Conservation (phyloP, 2,329 filamentous ascomycete genomes). For the Ilyonectria mors-panacis region DNA sequence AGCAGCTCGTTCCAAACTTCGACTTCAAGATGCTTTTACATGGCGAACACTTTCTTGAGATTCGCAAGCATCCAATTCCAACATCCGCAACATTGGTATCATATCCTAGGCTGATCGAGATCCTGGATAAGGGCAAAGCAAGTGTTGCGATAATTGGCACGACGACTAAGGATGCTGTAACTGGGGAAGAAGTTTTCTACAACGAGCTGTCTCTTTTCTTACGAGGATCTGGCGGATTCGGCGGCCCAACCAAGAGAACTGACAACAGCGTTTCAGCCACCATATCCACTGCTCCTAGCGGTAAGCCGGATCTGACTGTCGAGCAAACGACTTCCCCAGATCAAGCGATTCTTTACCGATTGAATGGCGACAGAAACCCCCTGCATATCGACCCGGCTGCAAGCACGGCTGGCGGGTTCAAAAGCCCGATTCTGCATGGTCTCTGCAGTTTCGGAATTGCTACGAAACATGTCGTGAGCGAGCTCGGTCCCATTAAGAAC, state of each 20-base stretch:
- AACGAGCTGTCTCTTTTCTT: constrained; percentile 95
- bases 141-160: constrained; percentile 86
- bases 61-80: constrained; percentile 91
- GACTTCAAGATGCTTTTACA: constrained; percentile 98
- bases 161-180: constrained; percentile 86
- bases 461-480: constrained; percentile 89
- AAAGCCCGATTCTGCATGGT: constrained; percentile 93
- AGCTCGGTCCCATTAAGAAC: constrained; percentile 87
- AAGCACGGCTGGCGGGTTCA: constrained; percentile 94
- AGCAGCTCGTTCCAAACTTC: constrained; percentile 93
- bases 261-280: constrained; percentile 82
- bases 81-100: constrained; percentile 84
- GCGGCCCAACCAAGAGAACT: constrained; percentile 84
- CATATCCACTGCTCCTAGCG: constrained; percentile 81
- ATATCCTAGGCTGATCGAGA: constrained; percentile 87
- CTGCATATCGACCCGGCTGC: constrained; percentile 96
- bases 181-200: constrained; percentile 93
- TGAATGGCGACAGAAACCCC: constrained; percentile 96
- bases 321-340: constrained; percentile 91
- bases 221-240: constrained; percentile 90
- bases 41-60: constrained; percentile 97
- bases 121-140: constrained; percentile 94
- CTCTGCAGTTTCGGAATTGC: constrained; percentile 94
- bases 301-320: constrained; percentile 83
- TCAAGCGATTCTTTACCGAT: constrained; percentile 92